A percentile compares a stretch with the other conserved stretches of the same genome.
Evolutionary conservation across 2,329 filamentous ascomycete genomes (phyloP).

Genomic region (Botrytis byssoidea): DNA sequence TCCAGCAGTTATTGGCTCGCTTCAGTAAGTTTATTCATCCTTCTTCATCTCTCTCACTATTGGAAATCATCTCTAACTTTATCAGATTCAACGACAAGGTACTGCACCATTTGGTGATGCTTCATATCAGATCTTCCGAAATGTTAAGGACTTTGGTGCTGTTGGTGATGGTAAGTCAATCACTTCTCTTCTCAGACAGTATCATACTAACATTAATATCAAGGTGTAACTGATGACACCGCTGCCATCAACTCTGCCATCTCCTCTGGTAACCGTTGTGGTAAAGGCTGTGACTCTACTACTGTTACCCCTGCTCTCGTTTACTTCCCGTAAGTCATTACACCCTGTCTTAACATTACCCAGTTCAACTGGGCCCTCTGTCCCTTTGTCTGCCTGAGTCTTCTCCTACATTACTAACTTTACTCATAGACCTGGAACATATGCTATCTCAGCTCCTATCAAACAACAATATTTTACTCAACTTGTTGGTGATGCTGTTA

Average conservation of each 20-base stretch:
- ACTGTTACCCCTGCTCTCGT: conserved; percentile 83
- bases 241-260: conserved; percentile 82
- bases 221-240: conserved; percentile 75
- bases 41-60: background rate
- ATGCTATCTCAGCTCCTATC: conserved; percentile 75
- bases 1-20: conserved; percentile 35
- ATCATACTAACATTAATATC: conserved; percentile 51
- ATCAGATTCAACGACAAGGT: conserved; percentile 36
- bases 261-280: conserved; percentile 74
- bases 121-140: conserved; percentile 73
- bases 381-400: background rate
- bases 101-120: conserved; percentile 41
- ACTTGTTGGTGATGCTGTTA: conserved; percentile 76
- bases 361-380: background rate
- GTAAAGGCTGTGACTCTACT: conserved; percentile 74
- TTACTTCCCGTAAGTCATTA: conserved; percentile 59
- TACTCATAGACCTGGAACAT: conserved; percentile 66
- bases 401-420: conserved; percentile 2
- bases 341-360: background rate
- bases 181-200: conserved; percentile 38
- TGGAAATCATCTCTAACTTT: background rate
- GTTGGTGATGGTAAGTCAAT: conserved; percentile 57
- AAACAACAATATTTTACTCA: conserved; percentile 92
- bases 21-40: conserved; percentile 17
- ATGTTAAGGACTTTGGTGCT: conserved; percentile 74